Evolutionary conservation across 768 basidiomycete species (phyloP).

Genomic region (Collybia nuda): DNA sequence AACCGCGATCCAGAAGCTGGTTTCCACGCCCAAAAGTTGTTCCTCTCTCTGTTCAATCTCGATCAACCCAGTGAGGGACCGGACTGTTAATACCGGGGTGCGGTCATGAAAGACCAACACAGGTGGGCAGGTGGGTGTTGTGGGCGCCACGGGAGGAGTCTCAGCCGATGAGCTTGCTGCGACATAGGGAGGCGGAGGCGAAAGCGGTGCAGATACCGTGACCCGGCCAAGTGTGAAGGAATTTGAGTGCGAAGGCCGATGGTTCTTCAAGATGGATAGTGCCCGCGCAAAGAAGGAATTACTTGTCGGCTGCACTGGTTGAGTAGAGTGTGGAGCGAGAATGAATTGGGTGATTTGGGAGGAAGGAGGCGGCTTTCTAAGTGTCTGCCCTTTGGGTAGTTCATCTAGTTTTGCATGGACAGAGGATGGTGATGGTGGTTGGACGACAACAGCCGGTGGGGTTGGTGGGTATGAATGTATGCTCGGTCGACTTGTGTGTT

Average conservation of each 20-base stretch:
- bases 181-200: slow-evolving; percentile 38
- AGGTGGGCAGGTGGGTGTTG: slow-evolving; percentile 26
- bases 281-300: slow-evolving; percentile 52
- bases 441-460: slow-evolving; percentile 31
- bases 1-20: slow-evolving; percentile 76
- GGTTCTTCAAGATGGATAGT: slow-evolving; percentile 44
- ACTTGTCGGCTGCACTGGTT: slow-evolving; percentile 30
- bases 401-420: slow-evolving; percentile 27
- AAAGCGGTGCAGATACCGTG: slow-evolving; percentile 20
- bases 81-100: slow-evolving; percentile 63
- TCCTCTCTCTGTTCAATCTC: slow-evolving; percentile 63
- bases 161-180: slow-evolving; percentile 17
- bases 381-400: slow-evolving; percentile 17
- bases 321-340: slow-evolving; percentile 44
- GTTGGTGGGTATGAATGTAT: slow-evolving; percentile 63
- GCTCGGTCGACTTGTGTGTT: slow-evolving; percentile 32
- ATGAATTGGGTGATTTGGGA: slow-evolving; percentile 53
- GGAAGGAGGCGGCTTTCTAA: slow-evolving; percentile 19
- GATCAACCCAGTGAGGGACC: slow-evolving; percentile 58
- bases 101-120: slow-evolving; percentile 70
- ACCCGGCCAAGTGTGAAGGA: slow-evolving; percentile 59
- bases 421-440: slow-evolving; percentile 32
- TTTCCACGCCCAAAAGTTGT: slow-evolving; percentile 63
- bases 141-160: slow-evolving; percentile 12
- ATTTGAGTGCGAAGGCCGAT: slow-evolving; percentile 55